Evolutionary conservation across 2,329 filamentous ascomycete species (phyloP), one percentile per base, ranked within the genome.

Genomic region (Fusarium papillatum): DNA sequence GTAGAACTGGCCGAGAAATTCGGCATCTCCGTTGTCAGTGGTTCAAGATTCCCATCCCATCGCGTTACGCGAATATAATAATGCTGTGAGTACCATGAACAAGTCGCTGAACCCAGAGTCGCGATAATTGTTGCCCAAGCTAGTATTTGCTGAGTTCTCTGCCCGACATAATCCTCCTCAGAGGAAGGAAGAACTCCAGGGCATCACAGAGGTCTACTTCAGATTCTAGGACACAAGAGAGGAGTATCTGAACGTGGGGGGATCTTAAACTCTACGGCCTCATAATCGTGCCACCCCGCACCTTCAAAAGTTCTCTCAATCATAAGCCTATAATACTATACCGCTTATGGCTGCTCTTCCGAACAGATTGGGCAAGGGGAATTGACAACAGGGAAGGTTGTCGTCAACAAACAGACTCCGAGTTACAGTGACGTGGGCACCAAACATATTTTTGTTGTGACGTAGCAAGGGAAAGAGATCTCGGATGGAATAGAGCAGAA

Each of bases 381-480:
- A 66, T 63, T 62, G 73, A 67, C 31, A 9, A 16, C 22, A 31
- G 64, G 62, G 31, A 64, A 69, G 22, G 50, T 34, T 36, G 3
- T 60, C 39, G 24, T 36, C 16, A 89, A 90, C 83, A 93, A 93
- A 13, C 92, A 63, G 94, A 92, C 80, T 94, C 93, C 83, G 31
- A 16, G 74, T n/a, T 7, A 80, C 68, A 9, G 39, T 63, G 60
- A 81, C 70, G 3, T 64, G 74, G 26, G 77, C 63, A 11, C 64
- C 68, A 46, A 82, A 82, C 16, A 82, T 71, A 69, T 81, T 77
- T 7, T 80, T 69, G 70, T 82, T 82, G 48, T 75, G 74, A 79
- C 94, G 87, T 55, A 95, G 87, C 17, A 95, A 88, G 14, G 90
- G 89, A 68, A 95, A 88, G 38, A 95, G 88, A 10, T 92, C 94